These are phyloP conservation scores for Leccinellum luteum DNA, from an alignment of 768 basidiomycete genomes.

Conservation along the genomic window DNA sequence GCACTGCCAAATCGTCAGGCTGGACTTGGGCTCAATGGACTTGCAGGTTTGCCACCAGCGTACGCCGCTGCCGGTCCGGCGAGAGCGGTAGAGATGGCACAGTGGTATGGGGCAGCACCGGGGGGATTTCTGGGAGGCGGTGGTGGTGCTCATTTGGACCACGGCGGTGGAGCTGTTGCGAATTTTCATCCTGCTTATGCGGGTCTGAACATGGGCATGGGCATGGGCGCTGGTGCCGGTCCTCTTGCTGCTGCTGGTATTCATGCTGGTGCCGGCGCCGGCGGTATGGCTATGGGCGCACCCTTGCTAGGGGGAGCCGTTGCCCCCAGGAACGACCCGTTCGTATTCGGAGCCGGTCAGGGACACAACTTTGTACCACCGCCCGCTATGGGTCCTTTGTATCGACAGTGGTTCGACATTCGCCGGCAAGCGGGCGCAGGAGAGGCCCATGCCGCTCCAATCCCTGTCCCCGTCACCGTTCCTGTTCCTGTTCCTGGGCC, in stretches of 20 bases:
- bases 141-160: no score
- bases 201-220: neutral
- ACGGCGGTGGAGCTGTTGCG: no score
- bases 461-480: neutral
- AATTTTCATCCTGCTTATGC: neutral
- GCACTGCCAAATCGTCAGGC: neutral
- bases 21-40: neutral
- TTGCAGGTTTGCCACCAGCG: neutral
- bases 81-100: neutral
- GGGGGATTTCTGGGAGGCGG: neutral
- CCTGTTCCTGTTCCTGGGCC: neutral
- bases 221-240: neutral
- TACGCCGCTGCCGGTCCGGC: neutral
- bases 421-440: neutral
- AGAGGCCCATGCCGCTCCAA: neutral
- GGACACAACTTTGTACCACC: constrained; percentile 10
- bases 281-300: constrained; percentile 3
- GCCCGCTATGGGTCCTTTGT: neutral
- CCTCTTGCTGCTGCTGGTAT: neutral
- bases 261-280: neutral
- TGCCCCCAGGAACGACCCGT: constrained; percentile 1
- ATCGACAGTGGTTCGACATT: neutral
- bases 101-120: neutral
- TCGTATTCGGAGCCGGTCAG: constrained; percentile 18
- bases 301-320: neutral